These are phyloP conservation scores for Eimeria sp. DNA, from an alignment of 169 alveolate genomes.

Conservation along the genomic window DNA sequence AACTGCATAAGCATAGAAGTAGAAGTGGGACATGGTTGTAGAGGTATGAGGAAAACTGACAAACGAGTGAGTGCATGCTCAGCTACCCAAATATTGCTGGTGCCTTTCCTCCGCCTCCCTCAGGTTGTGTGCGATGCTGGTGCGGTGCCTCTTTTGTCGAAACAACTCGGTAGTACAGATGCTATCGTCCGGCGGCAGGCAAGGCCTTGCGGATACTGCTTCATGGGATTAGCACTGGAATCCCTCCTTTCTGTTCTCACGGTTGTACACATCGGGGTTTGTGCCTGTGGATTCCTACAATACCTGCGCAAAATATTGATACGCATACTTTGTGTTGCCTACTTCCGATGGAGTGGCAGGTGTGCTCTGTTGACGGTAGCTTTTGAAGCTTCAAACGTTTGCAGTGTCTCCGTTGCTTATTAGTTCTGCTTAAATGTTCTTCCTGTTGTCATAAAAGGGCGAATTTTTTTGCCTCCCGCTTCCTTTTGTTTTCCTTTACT, in stretches of 20 bases:
- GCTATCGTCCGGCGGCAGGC: slow-evolving; percentile 94
- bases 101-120: background rate
- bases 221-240: background rate
- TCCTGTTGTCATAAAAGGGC: too few species aligned
- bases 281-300: background rate
- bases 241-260: too few species aligned
- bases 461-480: background rate
- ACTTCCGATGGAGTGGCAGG: background rate
- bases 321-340: background rate
- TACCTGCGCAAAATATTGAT: background rate
- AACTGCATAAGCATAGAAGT: background rate
- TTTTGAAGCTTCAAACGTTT: background rate
- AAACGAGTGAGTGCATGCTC: background rate
- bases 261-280: background rate
- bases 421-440: background rate
- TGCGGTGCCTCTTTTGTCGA: slow-evolving; percentile 88
- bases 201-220: background rate
- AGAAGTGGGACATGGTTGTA: background rate
- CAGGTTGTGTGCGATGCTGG: slow-evolving; percentile 84
- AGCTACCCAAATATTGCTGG: background rate
- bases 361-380: background rate
- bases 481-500: too few species aligned
- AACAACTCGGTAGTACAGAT: slow-evolving; percentile 92
- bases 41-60: background rate
- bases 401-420: background rate